phyloP scores from a whole-genome alignment of 1,284 basidiomycete species.

The Nidula niveotomentosa region DNA sequence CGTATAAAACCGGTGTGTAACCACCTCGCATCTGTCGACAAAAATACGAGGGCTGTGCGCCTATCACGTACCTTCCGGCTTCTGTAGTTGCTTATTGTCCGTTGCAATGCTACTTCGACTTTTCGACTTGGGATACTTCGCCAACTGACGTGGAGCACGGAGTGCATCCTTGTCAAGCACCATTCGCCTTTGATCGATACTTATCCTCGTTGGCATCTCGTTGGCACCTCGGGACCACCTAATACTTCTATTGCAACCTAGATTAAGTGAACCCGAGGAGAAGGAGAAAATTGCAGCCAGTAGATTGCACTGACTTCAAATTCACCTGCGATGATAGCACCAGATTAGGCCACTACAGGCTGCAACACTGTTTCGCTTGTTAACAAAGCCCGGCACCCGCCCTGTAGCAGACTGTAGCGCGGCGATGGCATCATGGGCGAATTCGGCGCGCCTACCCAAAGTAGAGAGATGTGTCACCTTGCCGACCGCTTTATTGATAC shows the following conservation, averaged over 20 bases:
- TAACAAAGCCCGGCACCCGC: not conserved
- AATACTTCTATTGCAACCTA: not conserved
- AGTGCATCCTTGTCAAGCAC: not conserved
- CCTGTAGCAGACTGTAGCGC: not conserved
- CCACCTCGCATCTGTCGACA: not conserved
- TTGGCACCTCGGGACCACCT: not conserved
- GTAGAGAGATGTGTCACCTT: constrained; percentile 42
- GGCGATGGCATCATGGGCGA: constrained; percentile 13
- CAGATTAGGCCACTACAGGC: too few species aligned
- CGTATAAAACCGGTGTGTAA: too few species aligned
- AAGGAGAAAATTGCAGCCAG: too few species aligned
- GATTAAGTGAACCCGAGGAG: not conserved
- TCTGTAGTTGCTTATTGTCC: not conserved
- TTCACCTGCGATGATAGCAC: too few species aligned
- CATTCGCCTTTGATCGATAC: not conserved
- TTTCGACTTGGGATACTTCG: not conserved
- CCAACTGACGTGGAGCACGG: not conserved
- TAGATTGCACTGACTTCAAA: too few species aligned
- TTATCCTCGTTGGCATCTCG: not conserved
- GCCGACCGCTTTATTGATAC: constrained; percentile 42
- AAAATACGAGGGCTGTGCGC: not conserved
- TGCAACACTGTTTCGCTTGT: not conserved
- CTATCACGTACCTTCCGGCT: not conserved
- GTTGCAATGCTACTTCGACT: not conserved
- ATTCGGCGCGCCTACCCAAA: constrained; percentile 9